phyloP scores from a whole-genome alignment of 805 yeast genomes.

The Wickerhamomyces hampshirensis region DNA sequence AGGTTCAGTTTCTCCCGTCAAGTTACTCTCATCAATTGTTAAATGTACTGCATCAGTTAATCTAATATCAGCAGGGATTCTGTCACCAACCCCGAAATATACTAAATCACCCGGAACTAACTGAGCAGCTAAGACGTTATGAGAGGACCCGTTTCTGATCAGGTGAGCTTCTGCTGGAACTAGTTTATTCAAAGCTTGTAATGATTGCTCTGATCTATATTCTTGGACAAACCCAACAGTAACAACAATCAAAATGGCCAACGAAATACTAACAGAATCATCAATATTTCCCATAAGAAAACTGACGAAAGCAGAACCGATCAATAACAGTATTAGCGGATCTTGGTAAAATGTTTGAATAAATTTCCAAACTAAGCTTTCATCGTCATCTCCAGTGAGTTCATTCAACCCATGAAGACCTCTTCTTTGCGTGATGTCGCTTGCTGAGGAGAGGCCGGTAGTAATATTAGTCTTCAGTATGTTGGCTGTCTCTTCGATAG shows the following conservation, averaged over 20 bases:
- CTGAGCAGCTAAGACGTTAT: slow-evolving; percentile 77
- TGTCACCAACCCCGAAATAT: slow-evolving; percentile 85
- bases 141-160: slow-evolving; percentile 73
- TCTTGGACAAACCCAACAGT: slow-evolving; percentile 98
- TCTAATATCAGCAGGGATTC: slow-evolving; percentile 94
- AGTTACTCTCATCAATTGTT: slow-evolving; percentile 85
- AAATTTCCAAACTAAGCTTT: slow-evolving; percentile 65
- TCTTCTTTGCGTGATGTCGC: slow-evolving; percentile 70
- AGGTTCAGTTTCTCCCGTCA: slow-evolving; percentile 94
- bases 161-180: slow-evolving; percentile 97
- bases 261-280: slow-evolving; percentile 90
- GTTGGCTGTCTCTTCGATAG: slow-evolving; percentile 60
- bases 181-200: slow-evolving; percentile 86
- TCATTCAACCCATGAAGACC: slow-evolving; percentile 80
- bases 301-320: slow-evolving; percentile 84
- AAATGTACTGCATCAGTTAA: slow-evolving; percentile 74
- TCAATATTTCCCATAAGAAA: slow-evolving; percentile 94
- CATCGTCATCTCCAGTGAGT: slow-evolving; percentile 71
- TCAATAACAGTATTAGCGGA: slow-evolving; percentile 81
- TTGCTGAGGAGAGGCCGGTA: slow-evolving; percentile 60
- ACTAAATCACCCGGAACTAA: slow-evolving; percentile 97
- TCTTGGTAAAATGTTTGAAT: slow-evolving; percentile 80
- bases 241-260: slow-evolving; percentile 90
- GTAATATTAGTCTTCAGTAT: slow-evolving; percentile 57
- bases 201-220: slow-evolving; percentile 88